Conservation (phyloP, 352 stramenopile species). For the Globisporangium orthogonon region DNA sequence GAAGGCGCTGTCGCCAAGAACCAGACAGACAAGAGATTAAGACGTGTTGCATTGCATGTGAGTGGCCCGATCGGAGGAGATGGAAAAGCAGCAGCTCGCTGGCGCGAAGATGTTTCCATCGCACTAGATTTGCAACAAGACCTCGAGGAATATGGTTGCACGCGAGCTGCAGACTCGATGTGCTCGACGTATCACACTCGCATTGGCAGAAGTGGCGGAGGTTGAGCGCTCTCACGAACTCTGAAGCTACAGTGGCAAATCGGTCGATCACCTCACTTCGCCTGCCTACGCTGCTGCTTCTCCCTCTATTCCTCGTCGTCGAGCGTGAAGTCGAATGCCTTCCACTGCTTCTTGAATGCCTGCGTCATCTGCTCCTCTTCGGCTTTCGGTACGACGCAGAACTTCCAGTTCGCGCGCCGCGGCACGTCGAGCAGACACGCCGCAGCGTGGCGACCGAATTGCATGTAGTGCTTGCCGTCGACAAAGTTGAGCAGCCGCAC, state of each 20-base stretch:
- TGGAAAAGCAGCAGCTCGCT: too few relatives aligned
- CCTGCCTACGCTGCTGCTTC: neutral
- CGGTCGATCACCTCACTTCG: neutral
- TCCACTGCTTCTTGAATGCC: slow-evolving; percentile 57
- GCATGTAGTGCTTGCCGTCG: slow-evolving; percentile 76
- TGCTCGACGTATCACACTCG: too few relatives aligned
- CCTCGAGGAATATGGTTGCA: too few relatives aligned
- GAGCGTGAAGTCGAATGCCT: slow-evolving; percentile 69
- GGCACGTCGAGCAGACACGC: slow-evolving; percentile 58
- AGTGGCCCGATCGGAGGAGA: too few relatives aligned
- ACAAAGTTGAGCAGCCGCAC: slow-evolving; percentile 55
- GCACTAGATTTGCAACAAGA: too few relatives aligned
- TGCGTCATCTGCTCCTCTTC: slow-evolving; percentile 67
- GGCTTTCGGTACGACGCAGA: slow-evolving; percentile 65
- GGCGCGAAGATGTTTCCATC: too few relatives aligned
- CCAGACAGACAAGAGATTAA: too few relatives aligned
- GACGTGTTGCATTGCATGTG: too few relatives aligned
- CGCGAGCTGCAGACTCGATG: too few relatives aligned
- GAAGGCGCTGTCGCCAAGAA: too few relatives aligned
- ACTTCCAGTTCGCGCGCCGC: slow-evolving; percentile 75
- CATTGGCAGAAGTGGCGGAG: too few relatives aligned
- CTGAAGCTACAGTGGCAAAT: neutral
- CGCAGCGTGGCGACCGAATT: slow-evolving; percentile 68
- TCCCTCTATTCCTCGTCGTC: slow-evolving; percentile 22
- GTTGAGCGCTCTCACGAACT: too few relatives aligned